Base-by-base conservation (phyloP, 805 yeast species). In the Ogataea nakhonphanomensis region DNA sequence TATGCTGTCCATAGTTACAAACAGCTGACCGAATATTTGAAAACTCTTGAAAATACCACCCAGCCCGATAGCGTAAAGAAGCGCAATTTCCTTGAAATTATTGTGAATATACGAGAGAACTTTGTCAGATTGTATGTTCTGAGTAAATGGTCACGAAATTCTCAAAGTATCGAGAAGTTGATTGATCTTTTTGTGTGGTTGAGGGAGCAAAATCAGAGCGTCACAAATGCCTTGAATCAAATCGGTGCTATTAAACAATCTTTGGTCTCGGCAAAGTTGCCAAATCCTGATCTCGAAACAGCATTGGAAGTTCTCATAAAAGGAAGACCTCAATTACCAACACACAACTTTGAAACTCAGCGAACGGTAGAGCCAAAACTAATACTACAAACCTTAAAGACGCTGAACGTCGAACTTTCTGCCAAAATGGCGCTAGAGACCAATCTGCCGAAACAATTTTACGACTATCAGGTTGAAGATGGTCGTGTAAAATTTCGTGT, bases 131-230 rank as follows among this genome's bases (percentile, higher is more conserved):
- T 90, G 3, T 89, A 87, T 51, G 96, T 95, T 2, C 64, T 93
- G 28, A 76, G 84, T 37, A 90, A 91, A 62, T 93, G 99, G 99
- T 77, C 89, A 3, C 74, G 77, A 9, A 81, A 79, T 25, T 72
- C 90, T 4, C 71, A 77, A 33, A 86, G 83, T 37, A 79, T 91
- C 44, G 78, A 82, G 32, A 73, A 73, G 38, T 69, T 90, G 46
- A 89, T 93, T 41, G 98, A 93, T 64, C 70, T 91, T 14, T 76
- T 95, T 44, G 84, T 85, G 47, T 93, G 95, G 93, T 71, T 93
- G 29, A 70, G 93, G 46, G 80, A 79, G 35, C 95, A 88, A 53
- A 85, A 86, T 30, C 54, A 78, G 74, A 55, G 74, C 73, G 57
- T 90, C 73, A 53, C 83, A 62, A 43, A 79, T 71, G 53, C 80